Evolutionary conservation across 2,329 filamentous ascomycete species (phyloP).

Genomic region (Ceratocystis destructans): DNA sequence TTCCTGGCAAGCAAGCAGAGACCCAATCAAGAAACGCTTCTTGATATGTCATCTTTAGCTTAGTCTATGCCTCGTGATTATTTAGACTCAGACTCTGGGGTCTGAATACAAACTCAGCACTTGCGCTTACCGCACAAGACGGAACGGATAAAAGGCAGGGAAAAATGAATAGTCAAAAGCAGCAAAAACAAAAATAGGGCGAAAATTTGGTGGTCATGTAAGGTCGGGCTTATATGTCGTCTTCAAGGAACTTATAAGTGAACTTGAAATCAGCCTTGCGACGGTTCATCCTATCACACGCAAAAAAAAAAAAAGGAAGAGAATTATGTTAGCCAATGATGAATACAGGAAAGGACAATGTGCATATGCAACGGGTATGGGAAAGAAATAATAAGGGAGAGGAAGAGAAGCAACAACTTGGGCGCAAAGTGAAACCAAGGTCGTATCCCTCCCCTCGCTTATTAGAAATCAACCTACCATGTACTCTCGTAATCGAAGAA

Average conservation of each 20-base stretch:
- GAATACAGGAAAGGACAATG: constrained; percentile 19
- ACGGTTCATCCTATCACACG: constrained; percentile 74
- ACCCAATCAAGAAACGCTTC: background rate
- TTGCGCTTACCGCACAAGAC: too few species aligned
- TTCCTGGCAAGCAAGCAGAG: background rate
- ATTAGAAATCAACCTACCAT: constrained; percentile 50
- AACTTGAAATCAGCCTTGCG: constrained; percentile 97
- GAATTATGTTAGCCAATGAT: background rate
- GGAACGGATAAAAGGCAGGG: background rate
- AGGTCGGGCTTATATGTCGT: constrained; percentile 49
- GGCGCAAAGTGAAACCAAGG: background rate
- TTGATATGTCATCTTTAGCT: background rate
- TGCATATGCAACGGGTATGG: background rate
- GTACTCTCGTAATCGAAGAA: constrained; percentile 99
- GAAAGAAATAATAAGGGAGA: background rate
- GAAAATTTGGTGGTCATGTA: background rate
- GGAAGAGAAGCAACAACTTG: background rate
- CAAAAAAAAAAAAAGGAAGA: background rate
- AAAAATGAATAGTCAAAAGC: background rate
- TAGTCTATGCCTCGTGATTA: background rate
- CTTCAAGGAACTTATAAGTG: constrained; percentile 92
- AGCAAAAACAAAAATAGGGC: background rate
- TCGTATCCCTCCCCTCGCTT: background rate
- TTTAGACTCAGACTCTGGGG: background rate
- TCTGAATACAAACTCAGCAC: too few species aligned